Conservation (phyloP, 2,329 filamentous ascomycete genomes). For the Blastomyces parvus region DNA sequence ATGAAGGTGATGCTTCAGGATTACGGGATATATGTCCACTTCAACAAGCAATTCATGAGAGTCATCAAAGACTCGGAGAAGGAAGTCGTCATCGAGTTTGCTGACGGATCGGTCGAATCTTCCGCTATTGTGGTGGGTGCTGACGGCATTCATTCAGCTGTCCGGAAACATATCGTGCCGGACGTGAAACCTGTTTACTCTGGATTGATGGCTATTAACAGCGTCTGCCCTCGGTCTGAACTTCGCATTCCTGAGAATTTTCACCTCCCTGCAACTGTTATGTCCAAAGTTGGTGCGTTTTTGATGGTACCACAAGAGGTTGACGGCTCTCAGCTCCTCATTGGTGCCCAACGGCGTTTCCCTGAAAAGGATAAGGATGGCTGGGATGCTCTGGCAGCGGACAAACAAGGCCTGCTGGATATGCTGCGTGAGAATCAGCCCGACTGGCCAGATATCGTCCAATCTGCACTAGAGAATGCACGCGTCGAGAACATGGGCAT, state of each 20-base stretch:
- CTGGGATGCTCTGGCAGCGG: constrained; percentile 35
- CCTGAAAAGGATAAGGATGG: constrained; percentile 32
- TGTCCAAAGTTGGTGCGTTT: constrained; percentile 40
- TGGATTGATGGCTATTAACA: constrained; percentile 20
- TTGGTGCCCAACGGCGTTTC: constrained; percentile 38
- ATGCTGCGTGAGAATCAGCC: constrained; percentile 29
- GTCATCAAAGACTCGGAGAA: constrained; percentile 35
- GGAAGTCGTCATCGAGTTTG: constrained; percentile 40
- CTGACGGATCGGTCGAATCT: constrained; percentile 34
- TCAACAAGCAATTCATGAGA: constrained; percentile 40
- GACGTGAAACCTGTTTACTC: neutral
- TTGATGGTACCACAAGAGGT: constrained; percentile 42
- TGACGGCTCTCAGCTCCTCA: constrained; percentile 43
- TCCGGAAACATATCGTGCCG: constrained; percentile 10
- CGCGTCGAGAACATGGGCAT: constrained; percentile 33
- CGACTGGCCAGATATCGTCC: constrained; percentile 30
- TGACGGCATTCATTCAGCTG: constrained; percentile 30
- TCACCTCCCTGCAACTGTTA: constrained; percentile 37
- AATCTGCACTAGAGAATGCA: constrained; percentile 30
- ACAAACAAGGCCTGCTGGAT: constrained; percentile 34
- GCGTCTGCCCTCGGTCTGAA: constrained; percentile 11
- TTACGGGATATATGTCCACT: constrained; percentile 37
- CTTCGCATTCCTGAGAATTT: constrained; percentile 26
- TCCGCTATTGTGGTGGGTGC: constrained; percentile 46
- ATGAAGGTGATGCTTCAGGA: constrained; percentile 36